These are phyloP conservation scores for Gossypium rotundifolium DNA, from an alignment of 345 rosid species.

Conservation along the genomic window DNA sequence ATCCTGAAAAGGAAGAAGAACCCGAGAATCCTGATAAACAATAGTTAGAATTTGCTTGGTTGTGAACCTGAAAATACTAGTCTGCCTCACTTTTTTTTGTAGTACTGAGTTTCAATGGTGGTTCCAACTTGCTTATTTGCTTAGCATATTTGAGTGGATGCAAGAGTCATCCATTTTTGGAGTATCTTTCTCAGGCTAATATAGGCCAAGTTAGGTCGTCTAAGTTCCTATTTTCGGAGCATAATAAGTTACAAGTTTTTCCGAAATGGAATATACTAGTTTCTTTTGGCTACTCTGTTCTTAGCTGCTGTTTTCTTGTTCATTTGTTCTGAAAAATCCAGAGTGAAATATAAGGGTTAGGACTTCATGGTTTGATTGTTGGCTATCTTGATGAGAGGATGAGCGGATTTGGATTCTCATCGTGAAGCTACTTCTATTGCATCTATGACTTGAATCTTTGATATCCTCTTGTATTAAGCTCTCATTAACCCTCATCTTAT, in stretches of 20 bases:
- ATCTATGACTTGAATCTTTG: not conserved
- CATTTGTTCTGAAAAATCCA: not conserved
- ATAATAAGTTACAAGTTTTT: not conserved
- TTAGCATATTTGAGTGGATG: not conserved
- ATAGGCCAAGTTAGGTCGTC: not conserved
- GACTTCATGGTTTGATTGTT: not conserved
- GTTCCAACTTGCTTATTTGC: not conserved
- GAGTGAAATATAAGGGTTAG: not conserved
- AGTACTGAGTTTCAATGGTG: not conserved
- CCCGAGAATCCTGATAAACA: constrained; percentile 28
- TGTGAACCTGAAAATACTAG: not conserved
- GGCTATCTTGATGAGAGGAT: not conserved
- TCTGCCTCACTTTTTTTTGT: constrained; percentile 14
- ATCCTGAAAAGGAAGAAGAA: constrained; percentile 50
- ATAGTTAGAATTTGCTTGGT: constrained; percentile 16
- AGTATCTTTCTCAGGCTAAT: constrained; percentile 1
- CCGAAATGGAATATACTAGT: not conserved
- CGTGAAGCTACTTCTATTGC: not conserved
- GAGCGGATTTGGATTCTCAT: not conserved
- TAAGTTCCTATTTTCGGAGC: constrained; percentile 4
- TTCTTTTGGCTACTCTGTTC: not conserved
- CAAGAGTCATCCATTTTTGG: not conserved
- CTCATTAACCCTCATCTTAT: not conserved
- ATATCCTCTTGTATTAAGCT: not conserved
- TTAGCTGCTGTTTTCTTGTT: not conserved